Percentiles rank a stretch among this genome's conserved stretches.
These are phyloP conservation scores for Ganoderma sinense DNA, from an alignment of 1,284 basidiomycete species.

Conservation along the genomic window DNA sequence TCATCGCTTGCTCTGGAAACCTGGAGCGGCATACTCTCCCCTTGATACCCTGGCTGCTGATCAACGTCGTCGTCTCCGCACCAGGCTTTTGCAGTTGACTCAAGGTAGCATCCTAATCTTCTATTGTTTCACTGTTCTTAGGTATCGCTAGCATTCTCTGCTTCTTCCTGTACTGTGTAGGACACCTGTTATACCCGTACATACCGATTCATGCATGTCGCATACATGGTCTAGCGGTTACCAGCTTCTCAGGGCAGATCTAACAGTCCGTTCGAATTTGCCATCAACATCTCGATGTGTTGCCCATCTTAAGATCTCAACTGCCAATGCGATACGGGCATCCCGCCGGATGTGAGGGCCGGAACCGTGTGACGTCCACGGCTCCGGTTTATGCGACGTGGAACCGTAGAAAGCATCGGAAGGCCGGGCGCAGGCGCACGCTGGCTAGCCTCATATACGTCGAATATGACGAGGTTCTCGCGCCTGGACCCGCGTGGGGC, in stretches of 20 bases:
- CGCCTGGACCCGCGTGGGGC: background rate
- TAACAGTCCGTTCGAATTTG: background rate
- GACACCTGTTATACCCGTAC: background rate
- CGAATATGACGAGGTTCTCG: conserved; percentile 4
- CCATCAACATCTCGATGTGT: too few species aligned
- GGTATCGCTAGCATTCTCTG: background rate
- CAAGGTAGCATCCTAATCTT: too few species aligned
- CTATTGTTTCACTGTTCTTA: background rate
- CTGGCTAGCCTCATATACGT: background rate
- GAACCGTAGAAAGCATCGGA: background rate
- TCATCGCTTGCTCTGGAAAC: too few species aligned
- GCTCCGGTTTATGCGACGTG: background rate
- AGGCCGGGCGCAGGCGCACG: background rate
- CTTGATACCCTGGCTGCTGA: too few species aligned
- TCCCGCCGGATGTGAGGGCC: too few species aligned
- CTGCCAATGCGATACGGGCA: background rate
- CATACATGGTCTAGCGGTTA: background rate
- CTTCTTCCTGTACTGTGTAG: background rate
- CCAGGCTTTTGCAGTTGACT: too few species aligned
- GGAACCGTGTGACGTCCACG: background rate
- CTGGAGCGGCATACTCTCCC: too few species aligned
- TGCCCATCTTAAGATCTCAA: background rate
- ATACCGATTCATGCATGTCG: background rate
- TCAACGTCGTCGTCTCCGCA: too few species aligned
- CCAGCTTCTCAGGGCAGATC: background rate